phyloP scores from a whole-genome alignment of 441 rosid genomes.

The Geranium incanum region DNA sequence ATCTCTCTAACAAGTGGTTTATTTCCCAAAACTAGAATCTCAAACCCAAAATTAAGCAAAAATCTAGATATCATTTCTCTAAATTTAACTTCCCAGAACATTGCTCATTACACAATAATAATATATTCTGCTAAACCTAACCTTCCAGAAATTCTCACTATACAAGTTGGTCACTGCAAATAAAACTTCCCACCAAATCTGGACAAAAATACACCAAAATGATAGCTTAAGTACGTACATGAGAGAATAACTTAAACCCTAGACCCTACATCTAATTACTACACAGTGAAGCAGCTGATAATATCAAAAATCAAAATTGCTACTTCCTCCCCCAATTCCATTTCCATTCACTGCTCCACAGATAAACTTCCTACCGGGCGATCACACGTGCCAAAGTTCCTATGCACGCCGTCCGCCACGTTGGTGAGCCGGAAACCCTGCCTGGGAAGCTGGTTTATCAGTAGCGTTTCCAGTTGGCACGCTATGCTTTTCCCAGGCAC shows the following conservation, averaged over 20 bases:
- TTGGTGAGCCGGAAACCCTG: constrained; percentile 63
- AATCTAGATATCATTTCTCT: too few relatives aligned
- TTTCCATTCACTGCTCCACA: background rate
- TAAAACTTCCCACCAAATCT: too few relatives aligned
- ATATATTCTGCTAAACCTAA: too few relatives aligned
- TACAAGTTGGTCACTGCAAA: too few relatives aligned
- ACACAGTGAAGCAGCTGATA: constrained; percentile 37
- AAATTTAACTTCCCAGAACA: too few relatives aligned
- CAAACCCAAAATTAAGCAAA: too few relatives aligned
- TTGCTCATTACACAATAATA: too few relatives aligned
- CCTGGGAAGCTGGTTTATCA: constrained; percentile 71
- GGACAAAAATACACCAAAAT: too few relatives aligned
- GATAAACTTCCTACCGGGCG: background rate
- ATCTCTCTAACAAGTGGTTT: too few relatives aligned
- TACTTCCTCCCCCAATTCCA: constrained; percentile 32
- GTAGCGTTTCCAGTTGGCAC: constrained; percentile 92
- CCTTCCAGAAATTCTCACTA: too few relatives aligned
- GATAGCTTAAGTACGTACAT: background rate
- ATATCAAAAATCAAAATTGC: constrained; percentile 38
- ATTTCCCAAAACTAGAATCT: too few relatives aligned
- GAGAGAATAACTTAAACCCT: background rate
- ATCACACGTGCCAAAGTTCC: constrained; percentile 57
- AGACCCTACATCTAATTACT: background rate
- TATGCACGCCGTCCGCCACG: constrained; percentile 82
- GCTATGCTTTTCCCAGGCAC: constrained; percentile 93